Evolutionary conservation across 2,329 filamentous ascomycete genomes (phyloP).

Genomic region (Phialophora expanda): DNA sequence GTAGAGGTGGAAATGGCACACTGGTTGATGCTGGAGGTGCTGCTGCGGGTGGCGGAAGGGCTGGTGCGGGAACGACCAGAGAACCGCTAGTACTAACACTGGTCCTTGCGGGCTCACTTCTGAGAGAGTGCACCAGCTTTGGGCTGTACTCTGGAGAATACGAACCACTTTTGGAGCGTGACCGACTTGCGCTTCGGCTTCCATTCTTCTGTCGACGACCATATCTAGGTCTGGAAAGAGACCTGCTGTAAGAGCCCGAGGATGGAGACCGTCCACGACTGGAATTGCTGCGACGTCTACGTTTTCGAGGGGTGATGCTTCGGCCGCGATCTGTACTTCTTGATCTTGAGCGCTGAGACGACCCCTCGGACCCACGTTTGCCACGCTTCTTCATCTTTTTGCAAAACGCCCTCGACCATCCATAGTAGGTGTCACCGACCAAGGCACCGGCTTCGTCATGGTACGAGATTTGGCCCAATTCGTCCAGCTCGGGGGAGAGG

Average conservation of each 20-base stretch:
- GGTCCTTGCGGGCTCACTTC: neutral
- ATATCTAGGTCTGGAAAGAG: constrained; percentile 40
- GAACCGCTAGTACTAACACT: constrained; percentile 11
- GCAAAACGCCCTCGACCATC: constrained; percentile 82
- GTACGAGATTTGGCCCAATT: constrained; percentile 72
- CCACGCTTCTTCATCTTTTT: constrained; percentile 71
- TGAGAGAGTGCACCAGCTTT: constrained; percentile 1
- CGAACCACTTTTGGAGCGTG: constrained; percentile 36
- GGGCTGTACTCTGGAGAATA: constrained; percentile 12
- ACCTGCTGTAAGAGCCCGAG: constrained; percentile 41
- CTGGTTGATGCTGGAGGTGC: neutral
- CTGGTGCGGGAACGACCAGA: constrained; percentile 37
- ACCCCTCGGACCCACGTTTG: constrained; percentile 32
- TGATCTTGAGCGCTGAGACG: constrained; percentile 23
- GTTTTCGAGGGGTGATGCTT: constrained; percentile 52
- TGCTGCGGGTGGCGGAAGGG: constrained; percentile 3
- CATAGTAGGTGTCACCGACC: constrained; percentile 78
- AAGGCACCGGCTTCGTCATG: constrained; percentile 70
- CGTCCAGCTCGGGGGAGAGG: constrained; percentile 68
- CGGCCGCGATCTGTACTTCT: constrained; percentile 44
- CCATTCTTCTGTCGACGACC: neutral
- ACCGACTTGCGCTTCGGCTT: constrained; percentile 27
- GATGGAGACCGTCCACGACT: constrained; percentile 41
- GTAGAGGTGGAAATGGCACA: constrained; percentile 25
- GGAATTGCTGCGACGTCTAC: constrained; percentile 50